These are phyloP conservation scores for Kondoa subrosea DNA, from an alignment of 768 basidiomycete species.

Conservation along the genomic window DNA sequence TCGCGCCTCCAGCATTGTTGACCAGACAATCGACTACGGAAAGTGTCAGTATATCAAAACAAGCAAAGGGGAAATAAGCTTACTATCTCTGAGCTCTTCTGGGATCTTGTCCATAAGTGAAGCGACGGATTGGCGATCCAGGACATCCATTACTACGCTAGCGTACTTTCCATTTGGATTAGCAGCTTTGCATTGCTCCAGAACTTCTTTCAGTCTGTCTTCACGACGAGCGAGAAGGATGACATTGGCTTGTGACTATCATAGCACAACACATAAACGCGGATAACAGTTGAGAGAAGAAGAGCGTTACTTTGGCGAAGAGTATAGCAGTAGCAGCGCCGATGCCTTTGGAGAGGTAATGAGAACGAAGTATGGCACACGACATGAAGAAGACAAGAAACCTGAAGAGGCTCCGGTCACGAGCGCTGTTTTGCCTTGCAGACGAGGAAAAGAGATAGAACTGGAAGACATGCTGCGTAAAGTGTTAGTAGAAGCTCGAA, in stretches of 20 bases:
- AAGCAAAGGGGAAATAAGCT: not conserved
- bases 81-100: not conserved
- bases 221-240: not conserved
- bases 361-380: not conserved
- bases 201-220: not conserved
- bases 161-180: not conserved
- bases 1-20: slow-evolving; percentile 54
- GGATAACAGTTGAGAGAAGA: not conserved
- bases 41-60: not conserved
- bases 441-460: not conserved
- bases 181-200: not conserved
- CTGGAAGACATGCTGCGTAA: not conserved
- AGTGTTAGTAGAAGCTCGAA: not conserved
- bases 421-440: not conserved
- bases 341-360: not conserved
- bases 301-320: not conserved
- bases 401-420: not conserved
- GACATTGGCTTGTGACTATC: not conserved
- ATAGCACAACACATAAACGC: not conserved
- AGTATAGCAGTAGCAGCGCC: not conserved
- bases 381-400: not conserved
- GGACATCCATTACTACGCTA: not conserved
- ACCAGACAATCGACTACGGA: not conserved
- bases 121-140: not conserved
- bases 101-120: not conserved